Evolutionary conservation across 345 rosid species (phyloP), one percentile per base, ranked within the genome.

Genomic region (Chamaenerion angustifolium): DNA sequence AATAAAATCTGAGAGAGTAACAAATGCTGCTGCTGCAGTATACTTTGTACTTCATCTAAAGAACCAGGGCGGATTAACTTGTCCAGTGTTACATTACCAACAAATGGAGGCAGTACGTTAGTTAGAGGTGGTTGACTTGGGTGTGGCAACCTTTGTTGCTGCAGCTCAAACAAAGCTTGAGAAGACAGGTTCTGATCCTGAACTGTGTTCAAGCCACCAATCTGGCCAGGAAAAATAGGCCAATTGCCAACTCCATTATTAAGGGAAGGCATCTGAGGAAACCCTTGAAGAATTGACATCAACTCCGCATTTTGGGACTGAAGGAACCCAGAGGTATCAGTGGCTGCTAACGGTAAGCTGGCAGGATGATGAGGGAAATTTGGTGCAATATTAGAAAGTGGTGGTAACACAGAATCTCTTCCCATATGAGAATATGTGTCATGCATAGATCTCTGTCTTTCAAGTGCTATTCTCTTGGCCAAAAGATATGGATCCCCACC

Each of bases 21-120:
- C 58, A 84, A 43, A 56, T 75, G 79, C 64, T 87, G 95, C 72
- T 82, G 96, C 54, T 83, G 98, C 74, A 92, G 57, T 68, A 92
- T 58, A 60, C 72, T 77, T 44, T 82, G 68, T 45, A 83, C 51
- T 25, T 79, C 98, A 46, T 80, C 90, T 51, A 92, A 40, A 49
- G 84, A 68, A 59, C 80, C 71, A 56, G 88, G 54, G n/a, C 68
- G 51, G 49, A 73, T 55, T 44, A 80, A 62, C 42, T 73, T 71
- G 49, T 90, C 96, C 12, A 77, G 79, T 8, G 64, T 51, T 57
- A 80, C 54, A 67, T 76, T 60, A 47, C 71, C 68, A 55, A 73
- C 54, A 57, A 75, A 52, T 63, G 78, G 98, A 58, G 93, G 77
- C 5, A 77, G 76, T 61, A 92, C 54, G 64, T 73, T 82, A 56